These are phyloP conservation scores for Suhomyces choctaworum DNA, from an alignment of 1,139 yeast species.

Conservation along the genomic window DNA sequence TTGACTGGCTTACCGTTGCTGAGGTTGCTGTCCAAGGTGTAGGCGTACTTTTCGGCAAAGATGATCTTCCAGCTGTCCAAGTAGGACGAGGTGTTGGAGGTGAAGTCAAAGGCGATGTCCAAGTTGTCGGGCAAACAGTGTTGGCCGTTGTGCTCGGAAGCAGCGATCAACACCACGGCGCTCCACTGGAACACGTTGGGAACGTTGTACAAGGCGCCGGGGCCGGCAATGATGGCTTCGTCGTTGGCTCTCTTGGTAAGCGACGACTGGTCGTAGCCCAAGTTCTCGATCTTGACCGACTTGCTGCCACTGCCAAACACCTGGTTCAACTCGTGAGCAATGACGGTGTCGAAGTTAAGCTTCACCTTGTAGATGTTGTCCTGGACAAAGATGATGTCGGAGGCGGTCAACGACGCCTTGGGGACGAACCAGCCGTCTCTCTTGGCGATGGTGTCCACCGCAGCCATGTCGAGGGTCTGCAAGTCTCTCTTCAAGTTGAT, in stretches of 20 bases:
- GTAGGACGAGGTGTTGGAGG: conserved; percentile 16
- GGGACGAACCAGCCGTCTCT: conserved; percentile 23
- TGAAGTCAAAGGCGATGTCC: conserved; percentile 25
- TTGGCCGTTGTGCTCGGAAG: conserved; percentile 20
- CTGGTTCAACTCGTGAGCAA: conserved; percentile 15
- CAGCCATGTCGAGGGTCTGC: conserved; percentile 4
- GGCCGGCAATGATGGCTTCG: conserved; percentile 13
- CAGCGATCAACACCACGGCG: conserved; percentile 27
- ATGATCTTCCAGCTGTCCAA: conserved; percentile 19
- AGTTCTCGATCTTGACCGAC: conserved; percentile 10
- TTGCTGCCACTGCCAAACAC: conserved; percentile 8
- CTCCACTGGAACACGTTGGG: conserved; percentile 27
- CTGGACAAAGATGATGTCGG: conserved; percentile 26
- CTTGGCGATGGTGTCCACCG: conserved; percentile 10
- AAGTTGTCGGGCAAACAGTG: conserved; percentile 35
- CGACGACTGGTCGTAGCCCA: conserved; percentile 13
- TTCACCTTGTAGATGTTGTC: conserved; percentile 32
- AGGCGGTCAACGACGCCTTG: conserved; percentile 30
- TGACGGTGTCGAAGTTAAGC: conserved; percentile 19
- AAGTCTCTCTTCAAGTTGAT: conserved; percentile 17
- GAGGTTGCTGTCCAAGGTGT: conserved; percentile 14
- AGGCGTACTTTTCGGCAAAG: conserved; percentile 20
- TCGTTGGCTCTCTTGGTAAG: conserved; percentile 12
- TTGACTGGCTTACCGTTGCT: conserved; percentile 10
- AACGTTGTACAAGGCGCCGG: conserved; percentile 12